phyloP scores from a whole-genome alignment of 78 protist species.

The Acrasis kona region DNA sequence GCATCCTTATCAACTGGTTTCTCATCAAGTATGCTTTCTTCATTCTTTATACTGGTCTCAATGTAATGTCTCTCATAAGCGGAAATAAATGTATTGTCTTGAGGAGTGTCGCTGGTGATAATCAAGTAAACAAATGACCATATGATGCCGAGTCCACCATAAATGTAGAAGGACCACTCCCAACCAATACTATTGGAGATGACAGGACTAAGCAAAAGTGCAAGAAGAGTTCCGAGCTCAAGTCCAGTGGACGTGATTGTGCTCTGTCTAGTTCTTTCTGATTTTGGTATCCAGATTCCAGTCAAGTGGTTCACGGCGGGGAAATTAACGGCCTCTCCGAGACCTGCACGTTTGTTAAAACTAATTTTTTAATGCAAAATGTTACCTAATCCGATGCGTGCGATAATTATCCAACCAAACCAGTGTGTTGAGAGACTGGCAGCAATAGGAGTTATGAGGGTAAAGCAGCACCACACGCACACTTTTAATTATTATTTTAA shows the following conservation, averaged over 20 bases:
- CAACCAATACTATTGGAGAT: background rate
- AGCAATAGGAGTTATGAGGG: background rate
- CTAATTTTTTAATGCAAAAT: no score
- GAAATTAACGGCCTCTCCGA: background rate
- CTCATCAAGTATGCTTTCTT: background rate
- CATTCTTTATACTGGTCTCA: background rate
- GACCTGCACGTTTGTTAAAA: no score
- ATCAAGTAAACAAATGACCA: conserved; percentile 1
- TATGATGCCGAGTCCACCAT: background rate
- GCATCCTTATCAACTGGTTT: background rate
- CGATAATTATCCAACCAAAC: no score
- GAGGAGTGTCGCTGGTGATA: background rate
- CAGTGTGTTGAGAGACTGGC: background rate
- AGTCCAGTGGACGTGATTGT: background rate
- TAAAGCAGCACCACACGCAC: no score
- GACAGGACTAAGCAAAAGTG: background rate
- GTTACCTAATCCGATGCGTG: no score
- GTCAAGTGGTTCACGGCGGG: conserved; percentile 7
- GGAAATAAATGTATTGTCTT: background rate
- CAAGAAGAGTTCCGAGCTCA: background rate
- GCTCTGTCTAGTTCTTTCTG: background rate
- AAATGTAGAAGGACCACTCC: conserved; percentile 9
- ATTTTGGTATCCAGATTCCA: background rate
- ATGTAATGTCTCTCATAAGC: background rate
- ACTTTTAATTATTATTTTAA: background rate